A percentile compares a stretch with the other conserved stretches of the same genome.
Evolutionary conservation across 768 basidiomycete genomes (phyloP).

Genomic region (Boletus coccyginus): DNA sequence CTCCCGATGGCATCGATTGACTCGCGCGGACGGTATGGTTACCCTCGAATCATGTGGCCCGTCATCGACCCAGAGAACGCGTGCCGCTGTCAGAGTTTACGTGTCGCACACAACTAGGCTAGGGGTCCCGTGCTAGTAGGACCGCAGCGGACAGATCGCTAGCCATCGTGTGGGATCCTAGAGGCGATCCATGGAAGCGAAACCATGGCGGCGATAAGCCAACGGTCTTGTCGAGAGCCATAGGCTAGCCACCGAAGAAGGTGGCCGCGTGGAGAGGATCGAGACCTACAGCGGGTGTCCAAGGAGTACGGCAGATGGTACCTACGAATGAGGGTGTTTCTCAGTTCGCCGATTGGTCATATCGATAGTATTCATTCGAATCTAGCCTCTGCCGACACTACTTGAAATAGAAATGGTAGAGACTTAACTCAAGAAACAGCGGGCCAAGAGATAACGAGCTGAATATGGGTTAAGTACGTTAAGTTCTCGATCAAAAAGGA

Average conservation of each 20-base stretch:
- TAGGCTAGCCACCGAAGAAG: conserved; percentile 17
- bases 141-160: conserved; percentile 11
- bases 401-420: conserved; percentile 9
- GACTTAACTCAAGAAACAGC: conserved; percentile 8
- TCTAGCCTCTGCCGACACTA: conserved; percentile 7
- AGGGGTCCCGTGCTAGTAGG: conserved; percentile 6
- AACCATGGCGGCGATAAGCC: conserved; percentile 28
- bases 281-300: conserved; percentile 7
- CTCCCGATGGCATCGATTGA: conserved; percentile 33
- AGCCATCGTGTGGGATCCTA: conserved; percentile 5
- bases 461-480: not conserved
- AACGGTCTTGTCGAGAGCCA: conserved; percentile 7
- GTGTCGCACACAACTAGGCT: conserved; percentile 14
- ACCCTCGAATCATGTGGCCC: conserved; percentile 31
- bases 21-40: conserved; percentile 15
- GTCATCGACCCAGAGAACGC: conserved; percentile 16
- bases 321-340: conserved; percentile 1
- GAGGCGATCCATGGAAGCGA: conserved; percentile 18
- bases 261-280: conserved; percentile 18
- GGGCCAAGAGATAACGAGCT: not conserved
- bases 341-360: conserved; percentile 9
- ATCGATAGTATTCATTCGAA: conserved; percentile 2
- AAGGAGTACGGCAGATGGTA: conserved; percentile 5
- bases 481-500: conserved; percentile 10
- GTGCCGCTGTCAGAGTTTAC: conserved; percentile 31